Evolutionary conservation across 441 rosid genomes (phyloP).

Genomic region (Brassica hybrid): DNA sequence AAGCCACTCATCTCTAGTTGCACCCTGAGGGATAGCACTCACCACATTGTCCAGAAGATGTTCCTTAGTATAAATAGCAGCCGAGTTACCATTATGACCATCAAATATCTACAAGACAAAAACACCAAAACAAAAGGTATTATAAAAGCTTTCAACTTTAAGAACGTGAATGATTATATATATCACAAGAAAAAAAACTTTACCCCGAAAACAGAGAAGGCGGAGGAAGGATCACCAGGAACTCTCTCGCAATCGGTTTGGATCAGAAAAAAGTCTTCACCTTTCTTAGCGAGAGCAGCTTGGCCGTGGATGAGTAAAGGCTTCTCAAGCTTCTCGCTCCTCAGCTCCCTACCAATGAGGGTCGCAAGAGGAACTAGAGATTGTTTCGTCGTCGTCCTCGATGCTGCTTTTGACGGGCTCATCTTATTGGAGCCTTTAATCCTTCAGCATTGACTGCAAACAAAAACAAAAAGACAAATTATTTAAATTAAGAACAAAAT

Average conservation of each 20-base stretch:
- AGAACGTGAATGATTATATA: not conserved
- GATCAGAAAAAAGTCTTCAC: constrained; percentile 90
- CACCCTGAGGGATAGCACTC: constrained; percentile 86
- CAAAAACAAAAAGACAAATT: not conserved
- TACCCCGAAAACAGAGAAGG: constrained; percentile 96
- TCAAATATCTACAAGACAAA: constrained; percentile 74
- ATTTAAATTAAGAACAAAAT: not conserved
- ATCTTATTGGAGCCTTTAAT: constrained; percentile 46
- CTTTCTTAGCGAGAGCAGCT: constrained; percentile 96
- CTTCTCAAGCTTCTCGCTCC: constrained; percentile 82
- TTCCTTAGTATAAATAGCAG: constrained; percentile 95
- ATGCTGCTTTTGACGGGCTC: constrained; percentile 69
- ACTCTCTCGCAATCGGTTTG: constrained; percentile 81
- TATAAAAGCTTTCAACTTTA: not conserved
- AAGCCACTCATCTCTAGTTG: constrained; percentile 90
- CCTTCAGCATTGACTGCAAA: constrained; percentile 55
- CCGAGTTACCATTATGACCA: constrained; percentile 97
- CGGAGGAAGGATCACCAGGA: constrained; percentile 74
- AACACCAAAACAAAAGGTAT: constrained; percentile 4
- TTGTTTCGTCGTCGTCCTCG: constrained; percentile 53
- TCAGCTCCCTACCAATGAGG: constrained; percentile 89
- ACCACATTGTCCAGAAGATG: constrained; percentile 73
- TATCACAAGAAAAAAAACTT: not conserved
- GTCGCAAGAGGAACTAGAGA: constrained; percentile 91
- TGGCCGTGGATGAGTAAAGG: constrained; percentile 91